Percentiles rank a stretch among this genome's conserved stretches.
These are phyloP conservation scores for Xanthoconium separans DNA, from an alignment of 1,284 basidiomycete genomes.

Conservation along the genomic window DNA sequence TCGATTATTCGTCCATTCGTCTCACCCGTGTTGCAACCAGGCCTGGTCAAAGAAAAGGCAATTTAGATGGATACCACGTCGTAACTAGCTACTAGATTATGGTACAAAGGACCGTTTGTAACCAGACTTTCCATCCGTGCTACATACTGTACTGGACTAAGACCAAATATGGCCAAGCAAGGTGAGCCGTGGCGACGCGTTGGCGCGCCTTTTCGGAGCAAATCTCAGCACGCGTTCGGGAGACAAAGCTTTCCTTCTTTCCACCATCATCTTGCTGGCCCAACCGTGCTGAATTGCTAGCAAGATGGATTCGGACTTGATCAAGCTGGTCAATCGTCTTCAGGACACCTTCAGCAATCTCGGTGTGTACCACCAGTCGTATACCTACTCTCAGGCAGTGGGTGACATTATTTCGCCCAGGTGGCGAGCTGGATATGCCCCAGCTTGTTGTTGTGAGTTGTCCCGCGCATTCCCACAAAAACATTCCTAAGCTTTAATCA, in stretches of 20 bases:
- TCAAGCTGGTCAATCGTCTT: conserved; percentile 93
- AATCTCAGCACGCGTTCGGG: conserved; percentile 16
- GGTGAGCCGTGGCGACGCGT: conserved; percentile 37
- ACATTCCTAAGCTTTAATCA: conserved; percentile 29
- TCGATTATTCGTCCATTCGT: neutral
- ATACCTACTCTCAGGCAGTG: conserved; percentile 8
- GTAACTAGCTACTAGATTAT: conserved; percentile 30
- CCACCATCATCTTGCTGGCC: conserved; percentile 6
- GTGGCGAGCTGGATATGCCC: conserved; percentile 84
- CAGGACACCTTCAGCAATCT: conserved; percentile 87
- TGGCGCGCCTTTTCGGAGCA: conserved; percentile 11
- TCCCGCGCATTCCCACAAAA: neutral
- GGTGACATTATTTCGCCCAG: conserved; percentile 39
- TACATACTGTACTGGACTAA: neutral
- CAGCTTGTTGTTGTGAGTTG: conserved; percentile 74
- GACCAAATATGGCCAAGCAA: conserved; percentile 34
- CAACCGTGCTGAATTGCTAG: conserved; percentile 14
- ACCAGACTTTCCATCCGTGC: conserved; percentile 7
- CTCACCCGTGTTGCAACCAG: conserved; percentile 36
- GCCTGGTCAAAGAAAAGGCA: conserved; percentile 69
- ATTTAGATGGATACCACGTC: conserved; percentile 42
- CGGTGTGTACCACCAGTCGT: conserved; percentile 45
- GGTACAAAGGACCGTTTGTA: conserved; percentile 19
- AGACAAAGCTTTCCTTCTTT: conserved; percentile 4
- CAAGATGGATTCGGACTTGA: conserved; percentile 90